A percentile compares a stretch with the other conserved stretches of the same genome.
phyloP scores from a whole-genome alignment of 345 rosid genomes.

The Camelina sativa region DNA sequence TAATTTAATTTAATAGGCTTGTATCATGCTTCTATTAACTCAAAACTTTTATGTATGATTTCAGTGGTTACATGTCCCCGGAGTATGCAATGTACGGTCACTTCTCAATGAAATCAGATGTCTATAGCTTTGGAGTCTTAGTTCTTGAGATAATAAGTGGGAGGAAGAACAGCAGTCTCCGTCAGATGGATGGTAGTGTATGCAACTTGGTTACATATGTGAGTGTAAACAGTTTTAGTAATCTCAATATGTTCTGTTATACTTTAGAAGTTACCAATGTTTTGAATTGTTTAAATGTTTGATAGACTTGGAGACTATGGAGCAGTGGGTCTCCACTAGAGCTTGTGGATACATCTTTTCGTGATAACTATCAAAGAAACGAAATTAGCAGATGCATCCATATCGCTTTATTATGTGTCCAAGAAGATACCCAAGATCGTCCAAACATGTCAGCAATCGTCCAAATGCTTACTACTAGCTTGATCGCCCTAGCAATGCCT shows the following conservation, averaged over 20 bases:
- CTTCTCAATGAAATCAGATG: constrained; percentile 43
- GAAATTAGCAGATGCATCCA: constrained; percentile 54
- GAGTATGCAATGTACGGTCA: constrained; percentile 38
- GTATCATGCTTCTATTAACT: neutral
- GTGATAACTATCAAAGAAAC: constrained; percentile 36
- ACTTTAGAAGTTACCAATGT: no score
- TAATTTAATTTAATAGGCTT: no score
- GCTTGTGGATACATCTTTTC: constrained; percentile 20
- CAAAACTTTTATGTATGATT: neutral
- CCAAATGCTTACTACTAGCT: constrained; percentile 48
- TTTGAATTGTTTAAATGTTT: neutral
- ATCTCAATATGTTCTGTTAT: no score
- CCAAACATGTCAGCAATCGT: constrained; percentile 51
- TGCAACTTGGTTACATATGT: constrained; percentile 35
- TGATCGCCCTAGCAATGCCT: constrained; percentile 40
- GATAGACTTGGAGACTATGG: constrained; percentile 51
- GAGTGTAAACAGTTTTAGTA: neutral
- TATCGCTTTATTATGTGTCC: constrained; percentile 51
- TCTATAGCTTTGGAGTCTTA: constrained; percentile 38
- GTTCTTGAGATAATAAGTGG: constrained; percentile 33
- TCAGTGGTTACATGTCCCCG: constrained; percentile 11
- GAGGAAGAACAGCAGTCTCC: constrained; percentile 18
- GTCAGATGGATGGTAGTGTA: neutral
- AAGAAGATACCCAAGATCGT: constrained; percentile 50
- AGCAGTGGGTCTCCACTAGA: constrained; percentile 33